These are phyloP conservation scores for Hippophae tibetana DNA, from an alignment of 306 rosid genomes.

Conservation along the genomic window DNA sequence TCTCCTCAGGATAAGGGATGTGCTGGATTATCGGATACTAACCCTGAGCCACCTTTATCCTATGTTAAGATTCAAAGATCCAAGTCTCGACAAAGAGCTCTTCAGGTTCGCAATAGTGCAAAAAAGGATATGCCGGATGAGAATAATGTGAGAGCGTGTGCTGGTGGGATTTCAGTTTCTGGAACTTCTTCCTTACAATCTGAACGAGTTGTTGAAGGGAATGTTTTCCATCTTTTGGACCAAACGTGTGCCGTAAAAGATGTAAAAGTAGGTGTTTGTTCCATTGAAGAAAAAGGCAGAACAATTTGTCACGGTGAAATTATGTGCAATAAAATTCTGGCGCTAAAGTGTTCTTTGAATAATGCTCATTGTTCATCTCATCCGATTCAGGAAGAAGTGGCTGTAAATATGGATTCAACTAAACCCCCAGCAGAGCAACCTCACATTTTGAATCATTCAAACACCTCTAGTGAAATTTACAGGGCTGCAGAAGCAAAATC, in stretches of 20 bases:
- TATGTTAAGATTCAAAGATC: slow-evolving; percentile 75
- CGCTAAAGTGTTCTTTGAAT: slow-evolving; percentile 21
- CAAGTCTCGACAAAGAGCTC: slow-evolving; percentile 77
- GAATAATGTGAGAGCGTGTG: slow-evolving; percentile 19
- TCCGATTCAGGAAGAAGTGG: no score
- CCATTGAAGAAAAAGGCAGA: slow-evolving; percentile 17
- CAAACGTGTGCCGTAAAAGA: slow-evolving; percentile 31
- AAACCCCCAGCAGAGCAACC: slow-evolving; percentile 7
- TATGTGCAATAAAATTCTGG: slow-evolving; percentile 37
- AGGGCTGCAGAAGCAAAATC: slow-evolving; percentile 18
- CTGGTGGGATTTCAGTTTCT: slow-evolving; percentile 27
- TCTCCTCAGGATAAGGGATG: slow-evolving; percentile 24
- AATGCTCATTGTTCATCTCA: slow-evolving; percentile 23
- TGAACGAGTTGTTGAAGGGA: slow-evolving; percentile 28
- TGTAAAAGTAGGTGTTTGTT: slow-evolving; percentile 18
- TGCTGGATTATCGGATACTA: slow-evolving; percentile 20
- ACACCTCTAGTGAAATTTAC: slow-evolving; percentile 16
- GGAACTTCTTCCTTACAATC: slow-evolving; percentile 25
- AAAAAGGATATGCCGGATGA: slow-evolving; percentile 29
- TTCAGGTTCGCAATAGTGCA: slow-evolving; percentile 58
- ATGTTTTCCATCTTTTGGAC: slow-evolving; percentile 29
- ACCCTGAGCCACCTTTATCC: slow-evolving; percentile 51
- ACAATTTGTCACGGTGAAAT: slow-evolving; percentile 22
- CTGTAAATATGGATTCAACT: no score
- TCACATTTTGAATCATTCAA: slow-evolving; percentile 22